phyloP scores from a whole-genome alignment of 768 basidiomycete genomes.

The Heimioporus sp. region DNA sequence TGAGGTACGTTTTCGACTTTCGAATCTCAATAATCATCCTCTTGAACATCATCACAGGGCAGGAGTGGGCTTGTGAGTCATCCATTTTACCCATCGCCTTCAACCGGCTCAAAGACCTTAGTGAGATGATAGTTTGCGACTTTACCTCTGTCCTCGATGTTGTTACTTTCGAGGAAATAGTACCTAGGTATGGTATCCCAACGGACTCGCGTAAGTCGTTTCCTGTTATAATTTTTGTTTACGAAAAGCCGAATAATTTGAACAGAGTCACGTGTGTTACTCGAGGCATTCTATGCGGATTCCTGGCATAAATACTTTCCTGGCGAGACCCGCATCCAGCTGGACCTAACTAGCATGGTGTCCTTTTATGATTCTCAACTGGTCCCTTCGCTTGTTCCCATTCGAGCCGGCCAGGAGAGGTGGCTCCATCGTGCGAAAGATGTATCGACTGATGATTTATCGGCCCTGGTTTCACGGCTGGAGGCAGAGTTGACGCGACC shows the following conservation, averaged over 20 bases:
- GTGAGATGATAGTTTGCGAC: too few relatives aligned
- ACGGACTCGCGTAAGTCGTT: not conserved
- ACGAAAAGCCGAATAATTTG: not conserved
- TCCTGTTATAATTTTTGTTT: not conserved
- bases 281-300: constrained; percentile 15
- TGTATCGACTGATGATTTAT: constrained; percentile 25
- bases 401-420: constrained; percentile 24
- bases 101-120: not conserved
- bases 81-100: not conserved
- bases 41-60: constrained; percentile 10
- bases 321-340: constrained; percentile 33
- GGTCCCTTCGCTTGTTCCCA: constrained; percentile 27
- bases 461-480: constrained; percentile 2
- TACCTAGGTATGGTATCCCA: accelerated
- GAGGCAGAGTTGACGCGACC: constrained; percentile 11
- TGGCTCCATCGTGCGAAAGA: constrained; percentile 30
- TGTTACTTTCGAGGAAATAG: constrained; percentile 20
- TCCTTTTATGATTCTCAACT: constrained; percentile 38
- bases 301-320: constrained; percentile 34
- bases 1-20: constrained; percentile 30
- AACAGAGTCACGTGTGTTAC: not conserved
- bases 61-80: constrained; percentile 26
- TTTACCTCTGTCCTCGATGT: constrained; percentile 20
- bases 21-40: not conserved
- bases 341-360: constrained; percentile 33